These are phyloP conservation scores for Botryococcus braunii DNA, from an alignment of 163 green algal species.

Conservation along the genomic window DNA sequence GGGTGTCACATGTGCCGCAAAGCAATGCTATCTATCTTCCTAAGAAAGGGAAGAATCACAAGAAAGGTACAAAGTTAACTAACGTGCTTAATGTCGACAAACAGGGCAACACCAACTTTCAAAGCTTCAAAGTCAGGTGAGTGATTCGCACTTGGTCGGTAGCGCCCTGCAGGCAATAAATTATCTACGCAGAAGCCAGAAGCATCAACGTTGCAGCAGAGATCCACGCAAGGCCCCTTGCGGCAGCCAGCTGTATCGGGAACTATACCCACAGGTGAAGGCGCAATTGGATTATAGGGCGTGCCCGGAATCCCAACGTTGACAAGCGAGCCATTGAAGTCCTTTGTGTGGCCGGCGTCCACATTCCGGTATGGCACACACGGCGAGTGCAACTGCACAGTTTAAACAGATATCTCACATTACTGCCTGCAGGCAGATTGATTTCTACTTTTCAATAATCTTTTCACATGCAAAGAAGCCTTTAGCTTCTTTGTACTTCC, in stretches of 20 bases:
- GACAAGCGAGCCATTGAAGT: not conserved
- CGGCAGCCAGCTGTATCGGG: not conserved
- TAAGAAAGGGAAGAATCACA: too few relatives aligned
- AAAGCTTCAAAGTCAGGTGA: too few relatives aligned
- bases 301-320: not conserved
- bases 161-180: slow-evolving; percentile 46
- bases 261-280: not conserved
- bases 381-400: slow-evolving; percentile 7
- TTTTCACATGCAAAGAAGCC: too few relatives aligned
- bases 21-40: too few relatives aligned
- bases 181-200: slow-evolving; percentile 17
- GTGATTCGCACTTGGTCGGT: slow-evolving; percentile 46
- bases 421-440: too few relatives aligned
- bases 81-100: too few relatives aligned
- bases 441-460: too few relatives aligned
- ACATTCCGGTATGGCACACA: slow-evolving; percentile 13
- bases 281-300: not conserved
- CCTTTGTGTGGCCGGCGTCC: slow-evolving; percentile 5
- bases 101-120: too few relatives aligned
- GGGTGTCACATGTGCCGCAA: too few relatives aligned
- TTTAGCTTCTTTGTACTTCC: too few relatives aligned
- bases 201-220: slow-evolving; percentile 14
- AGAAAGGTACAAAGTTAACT: too few relatives aligned
- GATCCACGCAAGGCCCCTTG: slow-evolving; percentile 17
- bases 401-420: too few relatives aligned